Evolutionary conservation across 768 basidiomycete genomes (phyloP).

Genomic region (Mycena maculata): DNA sequence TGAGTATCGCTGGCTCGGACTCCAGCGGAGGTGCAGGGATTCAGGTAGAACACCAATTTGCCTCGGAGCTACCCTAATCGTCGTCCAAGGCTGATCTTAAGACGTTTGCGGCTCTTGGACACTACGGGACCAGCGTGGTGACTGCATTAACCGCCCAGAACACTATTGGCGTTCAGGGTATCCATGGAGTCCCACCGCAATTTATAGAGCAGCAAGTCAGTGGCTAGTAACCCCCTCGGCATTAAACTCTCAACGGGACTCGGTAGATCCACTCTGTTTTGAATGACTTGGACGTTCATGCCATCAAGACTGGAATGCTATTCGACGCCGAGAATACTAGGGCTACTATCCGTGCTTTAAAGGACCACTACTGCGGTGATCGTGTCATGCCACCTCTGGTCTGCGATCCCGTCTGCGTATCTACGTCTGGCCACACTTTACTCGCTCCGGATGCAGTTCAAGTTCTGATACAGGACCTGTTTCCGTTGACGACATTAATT

Average conservation of each 20-base stretch:
- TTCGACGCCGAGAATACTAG: conserved; percentile 66
- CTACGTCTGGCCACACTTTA: conserved; percentile 87
- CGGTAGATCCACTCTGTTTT: conserved; percentile 77
- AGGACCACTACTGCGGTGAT: conserved; percentile 48
- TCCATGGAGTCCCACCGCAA: conserved; percentile 73
- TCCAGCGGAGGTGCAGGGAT: conserved; percentile 91
- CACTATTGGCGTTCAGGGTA: conserved; percentile 82
- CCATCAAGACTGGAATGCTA: conserved; percentile 94
- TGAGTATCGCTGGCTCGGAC: conserved; percentile 87
- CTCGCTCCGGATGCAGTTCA: conserved; percentile 74
- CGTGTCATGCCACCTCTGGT: conserved; percentile 65
- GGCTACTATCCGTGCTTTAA: conserved; percentile 65
- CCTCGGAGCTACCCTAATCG: neutral
- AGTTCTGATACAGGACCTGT: conserved; percentile 67
- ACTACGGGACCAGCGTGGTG: conserved; percentile 84
- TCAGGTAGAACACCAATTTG: conserved; percentile 62
- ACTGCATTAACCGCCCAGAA: conserved; percentile 94
- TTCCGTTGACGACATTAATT: conserved; percentile 77
- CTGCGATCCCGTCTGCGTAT: conserved; percentile 92
- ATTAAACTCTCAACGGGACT: conserved; percentile 1
- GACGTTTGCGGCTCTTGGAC: conserved; percentile 80
- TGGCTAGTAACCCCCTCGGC: conserved; percentile 18
- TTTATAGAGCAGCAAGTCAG: conserved; percentile 83
- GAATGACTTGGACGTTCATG: conserved; percentile 74
- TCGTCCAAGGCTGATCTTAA: conserved; percentile 81